Evolutionary conservation across 768 basidiomycete genomes (phyloP).

Genomic region (Xerocomellus chrysenteron): DNA sequence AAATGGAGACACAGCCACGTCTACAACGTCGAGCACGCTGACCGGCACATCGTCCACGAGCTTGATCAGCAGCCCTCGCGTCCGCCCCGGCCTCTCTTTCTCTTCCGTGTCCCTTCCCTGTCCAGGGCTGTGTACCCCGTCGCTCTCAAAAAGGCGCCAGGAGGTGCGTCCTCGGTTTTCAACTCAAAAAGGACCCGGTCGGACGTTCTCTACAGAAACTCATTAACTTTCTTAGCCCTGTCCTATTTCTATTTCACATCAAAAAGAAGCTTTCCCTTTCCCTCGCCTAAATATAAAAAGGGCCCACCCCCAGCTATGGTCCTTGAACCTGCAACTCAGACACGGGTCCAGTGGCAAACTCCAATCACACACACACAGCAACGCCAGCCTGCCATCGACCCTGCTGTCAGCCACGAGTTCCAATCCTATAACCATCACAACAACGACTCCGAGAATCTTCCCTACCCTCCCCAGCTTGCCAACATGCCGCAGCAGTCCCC

Average conservation of each 20-base stretch:
- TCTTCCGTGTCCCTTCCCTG: conserved; percentile 1
- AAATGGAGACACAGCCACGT: conserved; percentile 37
- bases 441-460: conserved; percentile 21
- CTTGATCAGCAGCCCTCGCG: background rate
- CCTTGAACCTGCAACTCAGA: conserved; percentile 32
- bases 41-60: conserved; percentile 5
- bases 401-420: conserved; percentile 36
- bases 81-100: conserved; percentile 14
- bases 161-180: conserved; percentile 10
- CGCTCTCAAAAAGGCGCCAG: conserved; percentile 19
- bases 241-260: conserved; percentile 30
- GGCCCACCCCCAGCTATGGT: conserved; percentile 33
- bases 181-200: conserved; percentile 14
- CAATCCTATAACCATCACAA: conserved; percentile 32
- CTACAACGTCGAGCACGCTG: conserved; percentile 27
- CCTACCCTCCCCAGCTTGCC: conserved; percentile 29
- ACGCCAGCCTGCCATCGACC: conserved; percentile 33
- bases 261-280: conserved; percentile 34
- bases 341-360: conserved; percentile 36
- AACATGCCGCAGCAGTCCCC: conserved; percentile 33
- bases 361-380: conserved; percentile 35
- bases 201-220: conserved; percentile 30
- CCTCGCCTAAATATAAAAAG: conserved; percentile 38
- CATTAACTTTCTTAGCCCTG: conserved; percentile 25
- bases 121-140: conserved; percentile 17